These are phyloP conservation scores for Isatis lusitanica DNA, from an alignment of 441 rosid genomes.

Conservation along the genomic window DNA sequence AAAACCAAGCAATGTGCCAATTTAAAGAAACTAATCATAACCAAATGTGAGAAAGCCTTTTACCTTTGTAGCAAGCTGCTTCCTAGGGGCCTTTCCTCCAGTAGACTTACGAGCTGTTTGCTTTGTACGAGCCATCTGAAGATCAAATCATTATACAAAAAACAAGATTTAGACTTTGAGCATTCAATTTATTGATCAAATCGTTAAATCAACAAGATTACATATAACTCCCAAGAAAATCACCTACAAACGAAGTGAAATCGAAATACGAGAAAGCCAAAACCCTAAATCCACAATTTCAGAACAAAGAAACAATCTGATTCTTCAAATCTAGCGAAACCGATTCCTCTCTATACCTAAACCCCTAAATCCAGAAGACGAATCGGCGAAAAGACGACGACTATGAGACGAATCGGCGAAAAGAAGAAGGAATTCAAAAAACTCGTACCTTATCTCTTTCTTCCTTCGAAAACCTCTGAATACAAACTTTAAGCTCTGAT, in stretches of 20 bases:
- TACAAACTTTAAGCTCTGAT: slow-evolving; percentile 3
- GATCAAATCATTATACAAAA: background rate
- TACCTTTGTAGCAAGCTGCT: slow-evolving; percentile 72
- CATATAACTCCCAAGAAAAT: background rate
- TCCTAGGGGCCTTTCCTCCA: slow-evolving; percentile 72
- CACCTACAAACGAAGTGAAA: too few species aligned
- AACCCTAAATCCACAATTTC: slow-evolving; percentile 11
- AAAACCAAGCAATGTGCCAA: background rate
- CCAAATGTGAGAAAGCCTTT: background rate
- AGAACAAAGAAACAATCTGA: background rate
- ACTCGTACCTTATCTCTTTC: background rate
- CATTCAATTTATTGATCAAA: background rate
- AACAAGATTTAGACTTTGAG: background rate
- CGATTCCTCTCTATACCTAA: too few species aligned
- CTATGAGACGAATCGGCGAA: background rate
- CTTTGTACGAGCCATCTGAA: slow-evolving; percentile 71
- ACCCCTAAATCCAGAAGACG: slow-evolving; percentile 1
- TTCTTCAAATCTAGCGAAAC: background rate
- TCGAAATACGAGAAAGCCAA: too few species aligned
- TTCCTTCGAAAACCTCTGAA: background rate
- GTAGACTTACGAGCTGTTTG: slow-evolving; percentile 70
- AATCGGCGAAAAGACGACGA: background rate
- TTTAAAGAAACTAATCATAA: background rate
- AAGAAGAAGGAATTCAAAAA: background rate
- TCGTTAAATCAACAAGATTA: too few species aligned